Base-by-base conservation (phyloP, 116 monocot species). In the Cymodocea nodosa region DNA sequence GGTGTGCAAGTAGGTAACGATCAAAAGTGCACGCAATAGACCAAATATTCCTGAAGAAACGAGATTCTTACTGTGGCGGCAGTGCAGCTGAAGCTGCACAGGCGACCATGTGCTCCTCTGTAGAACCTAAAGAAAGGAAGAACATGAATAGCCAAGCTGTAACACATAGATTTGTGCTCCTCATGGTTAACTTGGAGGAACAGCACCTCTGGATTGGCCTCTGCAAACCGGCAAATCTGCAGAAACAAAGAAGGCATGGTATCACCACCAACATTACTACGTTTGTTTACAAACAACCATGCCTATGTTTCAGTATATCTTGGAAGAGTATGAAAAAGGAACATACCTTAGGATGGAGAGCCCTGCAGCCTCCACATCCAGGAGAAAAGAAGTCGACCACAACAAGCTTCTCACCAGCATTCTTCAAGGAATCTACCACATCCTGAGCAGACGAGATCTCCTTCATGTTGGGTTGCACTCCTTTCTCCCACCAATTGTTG, bases 361-460 rank as follows among this genome's bases (percentile, higher is more conserved):
- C 77, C 78, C 64, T 78, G 78, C 91, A 91, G 16, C 91, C 91
- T 19, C 81, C 91, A 66, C 86, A 91, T 9, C 86, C 84, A 44
- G 91, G 90, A 34, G 91, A 91, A 70, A 80, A 91, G 68, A 91
- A 91, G 56, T 91, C 91, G 12, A 91, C 82, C 7, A 91, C 62
- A 22, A 80, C 91, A 57, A 91, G 86, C 56, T 74, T 77, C 39
- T 91, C 66, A 9, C 80, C 91, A 2, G 84, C 71, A 19, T 72
- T 56, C 30, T 56, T 13, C 76, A 91, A 73, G 39, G 86, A 84
- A 59, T 84, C 74, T 8, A 82, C 86, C 23, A 91, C 78, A 23
- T 91, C 79, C 19, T 86, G 71, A 0, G 91, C 78, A 15, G 91
- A 86, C 12, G 62, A 22, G 66, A 86, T 64, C 71, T 86, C 91